Conservation (phyloP, 768 basidiomycete genomes). For the Zangia roseola region DNA sequence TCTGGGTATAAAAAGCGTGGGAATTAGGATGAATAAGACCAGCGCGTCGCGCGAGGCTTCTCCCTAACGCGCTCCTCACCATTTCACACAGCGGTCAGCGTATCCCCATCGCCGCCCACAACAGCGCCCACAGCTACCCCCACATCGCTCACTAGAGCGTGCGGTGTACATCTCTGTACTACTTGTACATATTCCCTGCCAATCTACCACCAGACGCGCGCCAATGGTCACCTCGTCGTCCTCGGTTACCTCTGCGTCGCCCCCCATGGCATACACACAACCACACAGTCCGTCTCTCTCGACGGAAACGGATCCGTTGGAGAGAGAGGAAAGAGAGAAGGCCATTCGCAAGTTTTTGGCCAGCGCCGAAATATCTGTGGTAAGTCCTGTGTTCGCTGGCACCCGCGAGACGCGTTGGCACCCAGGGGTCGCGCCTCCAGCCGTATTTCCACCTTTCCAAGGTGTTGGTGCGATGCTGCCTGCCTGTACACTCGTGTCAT, state of each 20-base stretch:
- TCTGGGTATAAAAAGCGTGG: conserved; percentile 31
- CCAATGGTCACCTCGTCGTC: conserved; percentile 79
- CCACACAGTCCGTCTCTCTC: conserved; percentile 40
- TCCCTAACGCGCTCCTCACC: conserved; percentile 40
- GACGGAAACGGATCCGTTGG: conserved; percentile 40
- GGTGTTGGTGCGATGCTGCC: conserved; percentile 2
- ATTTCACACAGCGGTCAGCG: conserved; percentile 38
- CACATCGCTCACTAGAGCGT: conserved; percentile 8
- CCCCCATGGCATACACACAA: conserved; percentile 62
- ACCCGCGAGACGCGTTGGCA: conserved; percentile 48
- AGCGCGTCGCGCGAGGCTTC: conserved; percentile 37
- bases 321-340: conserved; percentile 61
- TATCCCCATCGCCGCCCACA: conserved; percentile 31
- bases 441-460: conserved; percentile 1
- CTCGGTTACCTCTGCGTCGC: conserved; percentile 80
- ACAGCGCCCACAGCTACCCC: conserved; percentile 26
- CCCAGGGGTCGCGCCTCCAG: conserved; percentile 23
- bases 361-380: conserved; percentile 77
- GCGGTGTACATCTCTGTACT: conserved; percentile 17
- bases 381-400: conserved; percentile 43
- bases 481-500: conserved; percentile 8
- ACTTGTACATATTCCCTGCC: conserved; percentile 16
- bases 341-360: conserved; percentile 76
- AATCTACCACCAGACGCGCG: conserved; percentile 25
- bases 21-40: conserved; percentile 37